phyloP scores from a whole-genome alignment of 2,329 filamentous ascomycete genomes.

The Pyricularia sp. region DNA sequence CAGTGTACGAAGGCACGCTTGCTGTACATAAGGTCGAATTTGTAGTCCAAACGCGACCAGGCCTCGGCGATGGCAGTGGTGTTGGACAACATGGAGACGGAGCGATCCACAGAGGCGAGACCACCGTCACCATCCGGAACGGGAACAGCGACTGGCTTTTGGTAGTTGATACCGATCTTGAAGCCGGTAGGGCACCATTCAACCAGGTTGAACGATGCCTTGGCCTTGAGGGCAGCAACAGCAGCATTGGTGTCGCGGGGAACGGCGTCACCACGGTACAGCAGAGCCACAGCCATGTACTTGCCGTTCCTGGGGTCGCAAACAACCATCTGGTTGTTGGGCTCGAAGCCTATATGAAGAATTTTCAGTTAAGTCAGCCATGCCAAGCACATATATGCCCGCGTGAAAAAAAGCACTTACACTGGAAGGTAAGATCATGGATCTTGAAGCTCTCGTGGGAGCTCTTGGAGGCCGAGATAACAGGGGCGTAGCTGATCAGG shows the following conservation, averaged over 20 bases:
- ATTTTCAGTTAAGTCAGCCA: background rate
- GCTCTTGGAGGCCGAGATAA: conserved; percentile 61
- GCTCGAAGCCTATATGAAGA: conserved; percentile 43
- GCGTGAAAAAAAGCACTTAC: conserved; percentile 14
- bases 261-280: conserved; percentile 60
- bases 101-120: conserved; percentile 48
- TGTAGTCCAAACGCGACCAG: conserved; percentile 59
- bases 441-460: conserved; percentile 82
- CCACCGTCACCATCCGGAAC: conserved; percentile 31
- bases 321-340: conserved; percentile 68
- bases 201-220: conserved; percentile 59
- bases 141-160: conserved; percentile 50
- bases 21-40: conserved; percentile 69
- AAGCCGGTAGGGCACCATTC: conserved; percentile 67
- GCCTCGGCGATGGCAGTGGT: conserved; percentile 62
- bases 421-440: conserved; percentile 40
- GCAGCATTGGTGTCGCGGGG: conserved; percentile 57
- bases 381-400: background rate
- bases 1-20: conserved; percentile 67
- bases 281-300: conserved; percentile 62
- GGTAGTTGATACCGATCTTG: conserved; percentile 66
- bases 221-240: conserved; percentile 55
- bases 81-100: conserved; percentile 61
- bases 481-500: conserved; percentile 58
- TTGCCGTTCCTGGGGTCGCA: conserved; percentile 63